Base-by-base conservation (phyloP, 768 basidiomycete species). In the Filobasidium floriforme region DNA sequence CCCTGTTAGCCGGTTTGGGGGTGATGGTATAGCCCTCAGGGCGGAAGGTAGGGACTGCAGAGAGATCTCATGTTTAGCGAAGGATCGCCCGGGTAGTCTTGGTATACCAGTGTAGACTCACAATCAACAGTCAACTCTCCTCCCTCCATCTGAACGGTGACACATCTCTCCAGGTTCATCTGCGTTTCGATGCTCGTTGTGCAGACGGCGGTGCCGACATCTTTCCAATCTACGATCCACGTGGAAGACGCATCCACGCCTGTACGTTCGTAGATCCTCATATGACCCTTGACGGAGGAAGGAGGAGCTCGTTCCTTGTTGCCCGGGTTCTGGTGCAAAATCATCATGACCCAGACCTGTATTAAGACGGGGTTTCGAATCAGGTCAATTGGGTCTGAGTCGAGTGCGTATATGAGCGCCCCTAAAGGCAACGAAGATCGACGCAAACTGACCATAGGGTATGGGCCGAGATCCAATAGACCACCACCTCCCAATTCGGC, bases 381-480 rank as follows among this genome's bases (percentile, higher is more conserved):
- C 9, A 37, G 32, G 46, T 44, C 32, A 10, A 19, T 11, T 15
- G 4, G 32, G 32, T 9, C 32, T 3, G 32, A 37, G 4, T 37
- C 32, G 32, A 9, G 4, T 37, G 32, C 9, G 9, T 37, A 9
- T 9, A 37, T 37, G 32, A 37, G 9, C 32, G 4, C 32, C 32
- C 9, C 32, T 37, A 9, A 37, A 3, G 9, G 32, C 32, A 37
- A 9, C 9, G 32, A 9, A 24, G 22, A 2, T 28, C 26, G 54
- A 15, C 2, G 26, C 15, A 14, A n/a, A 52, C 64, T 18, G 24
- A 89, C 82, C 70, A 89, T 80, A 10, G 88, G 89, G 77, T 91
- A 92, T 12, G 89, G 88, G 0, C 89, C 89, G 7, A 92, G 82
- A 75, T 92, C 91, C 24, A 94, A 83, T 32, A 94, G 74, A 14